phyloP scores from a whole-genome alignment of 2,329 filamentous ascomycete genomes.

The Fusarium abutilonis region DNA sequence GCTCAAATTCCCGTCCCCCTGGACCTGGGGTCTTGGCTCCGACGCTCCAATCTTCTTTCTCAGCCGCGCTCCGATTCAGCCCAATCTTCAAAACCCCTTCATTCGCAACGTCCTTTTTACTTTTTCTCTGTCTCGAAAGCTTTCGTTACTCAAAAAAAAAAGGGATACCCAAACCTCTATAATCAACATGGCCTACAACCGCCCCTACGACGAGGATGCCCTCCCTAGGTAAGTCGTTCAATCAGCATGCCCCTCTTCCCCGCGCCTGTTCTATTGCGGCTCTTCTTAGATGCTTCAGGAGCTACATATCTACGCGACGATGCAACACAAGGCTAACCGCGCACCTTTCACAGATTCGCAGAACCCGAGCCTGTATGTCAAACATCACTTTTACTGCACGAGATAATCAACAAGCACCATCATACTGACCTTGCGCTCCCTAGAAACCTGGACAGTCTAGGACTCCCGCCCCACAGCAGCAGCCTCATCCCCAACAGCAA shows the following conservation, averaged over 20 bases:
- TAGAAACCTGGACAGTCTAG: slow-evolving; percentile 52
- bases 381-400: slow-evolving; percentile 4
- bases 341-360: slow-evolving; percentile 65
- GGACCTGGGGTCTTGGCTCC: slow-evolving; percentile 2
- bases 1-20: not conserved
- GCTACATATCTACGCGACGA: slow-evolving; percentile 11
- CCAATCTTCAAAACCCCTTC: slow-evolving; percentile 31
- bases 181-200: slow-evolving; percentile 86
- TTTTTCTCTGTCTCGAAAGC: slow-evolving; percentile 3
- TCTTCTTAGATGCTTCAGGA: slow-evolving; percentile 30
- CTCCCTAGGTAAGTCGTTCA: slow-evolving; percentile 75
- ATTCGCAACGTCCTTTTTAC: slow-evolving; percentile 10
- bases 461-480: slow-evolving; percentile 42
- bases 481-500: slow-evolving; percentile 43
- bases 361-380: slow-evolving; percentile 74
- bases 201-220: slow-evolving; percentile 91
- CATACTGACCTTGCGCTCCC: slow-evolving; percentile 37
- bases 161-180: not conserved
- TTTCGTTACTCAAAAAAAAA: not conserved
- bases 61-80: slow-evolving; percentile 33
- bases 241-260: slow-evolving; percentile 37
- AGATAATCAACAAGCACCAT: slow-evolving; percentile 1
- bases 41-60: slow-evolving; percentile 26
- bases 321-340: slow-evolving; percentile 42
- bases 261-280: slow-evolving; percentile 26